Conservation (phyloP, 352 stramenopile species). For the Proteromonas lacertae region DNA sequence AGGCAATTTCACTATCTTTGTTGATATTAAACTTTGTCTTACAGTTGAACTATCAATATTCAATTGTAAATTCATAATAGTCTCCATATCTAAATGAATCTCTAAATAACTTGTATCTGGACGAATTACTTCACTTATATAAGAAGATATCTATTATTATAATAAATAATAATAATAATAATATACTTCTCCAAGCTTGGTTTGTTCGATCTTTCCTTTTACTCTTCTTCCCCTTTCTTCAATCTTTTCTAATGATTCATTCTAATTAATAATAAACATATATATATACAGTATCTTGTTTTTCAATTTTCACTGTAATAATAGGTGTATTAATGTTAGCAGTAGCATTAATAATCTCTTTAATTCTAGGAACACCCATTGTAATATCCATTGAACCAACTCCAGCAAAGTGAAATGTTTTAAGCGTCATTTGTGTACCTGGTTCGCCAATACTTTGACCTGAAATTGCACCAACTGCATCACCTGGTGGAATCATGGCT, state of each 20-base stretch:
- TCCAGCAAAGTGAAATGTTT: slow-evolving; percentile 97
- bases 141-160: slow-evolving; percentile 42
- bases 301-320: slow-evolving; percentile 82
- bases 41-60: slow-evolving; percentile 63
- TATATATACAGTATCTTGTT: no score
- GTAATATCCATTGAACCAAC: slow-evolving; percentile 99
- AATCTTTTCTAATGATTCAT: no score
- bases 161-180: no score
- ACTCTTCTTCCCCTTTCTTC: slow-evolving; percentile 81
- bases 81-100: slow-evolving; percentile 76
- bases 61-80: slow-evolving; percentile 78
- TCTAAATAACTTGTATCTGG: slow-evolving; percentile 64
- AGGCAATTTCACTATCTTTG: slow-evolving; percentile 23
- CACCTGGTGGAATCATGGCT: slow-evolving; percentile 28
- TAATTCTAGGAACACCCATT: slow-evolving; percentile 87
- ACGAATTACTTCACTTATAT: slow-evolving; percentile 91
- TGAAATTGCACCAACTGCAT: slow-evolving; percentile 76
- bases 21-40: slow-evolving; percentile 53
- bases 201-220: slow-evolving; percentile 95
- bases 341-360: slow-evolving; percentile 49
- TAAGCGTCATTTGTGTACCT: slow-evolving; percentile 69
- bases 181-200: slow-evolving; percentile 43
- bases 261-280: no score
- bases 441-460: slow-evolving; percentile 84
- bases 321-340: slow-evolving; percentile 96